Evolutionary conservation across 177 flowering plant species (phyloP).

Genomic region (Vitis hybrid): DNA sequence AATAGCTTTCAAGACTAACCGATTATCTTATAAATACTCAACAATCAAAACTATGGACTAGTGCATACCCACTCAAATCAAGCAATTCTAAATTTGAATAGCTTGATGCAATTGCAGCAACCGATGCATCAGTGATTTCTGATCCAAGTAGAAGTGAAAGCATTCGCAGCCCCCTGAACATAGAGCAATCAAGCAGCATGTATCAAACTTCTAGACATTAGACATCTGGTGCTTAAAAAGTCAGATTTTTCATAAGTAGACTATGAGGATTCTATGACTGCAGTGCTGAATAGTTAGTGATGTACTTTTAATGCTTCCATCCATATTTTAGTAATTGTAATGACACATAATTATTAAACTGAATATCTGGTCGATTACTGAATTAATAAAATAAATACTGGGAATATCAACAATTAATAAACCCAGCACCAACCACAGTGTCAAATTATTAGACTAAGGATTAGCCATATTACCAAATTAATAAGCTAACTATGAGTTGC

Average conservation of each 20-base stretch:
- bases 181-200: slow-evolving; percentile 5
- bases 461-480: too few species aligned
- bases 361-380: too few species aligned
- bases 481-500: too few species aligned
- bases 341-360: too few species aligned
- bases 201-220: neutral
- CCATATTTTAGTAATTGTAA: too few species aligned
- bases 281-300: too few species aligned
- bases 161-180: slow-evolving; percentile 75
- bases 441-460: too few species aligned
- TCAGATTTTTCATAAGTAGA: neutral
- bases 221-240: neutral
- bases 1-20: too few species aligned
- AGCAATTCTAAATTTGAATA: slow-evolving; percentile 78
- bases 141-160: slow-evolving; percentile 93
- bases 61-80: slow-evolving; percentile 92
- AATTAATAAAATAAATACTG: too few species aligned
- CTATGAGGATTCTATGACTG: neutral
- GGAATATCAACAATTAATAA: too few species aligned
- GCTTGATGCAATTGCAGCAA: slow-evolving; percentile 86
- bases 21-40: neutral
- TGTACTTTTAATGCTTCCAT: too few species aligned
- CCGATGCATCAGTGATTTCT: slow-evolving; percentile 94
- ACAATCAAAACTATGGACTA: neutral
- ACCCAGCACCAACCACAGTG: too few species aligned